Percentiles rank a stretch among this genome's conserved stretches.
These are phyloP conservation scores for Avena sativa DNA, from an alignment of 176 grass and related monocot species.

Conservation along the genomic window DNA sequence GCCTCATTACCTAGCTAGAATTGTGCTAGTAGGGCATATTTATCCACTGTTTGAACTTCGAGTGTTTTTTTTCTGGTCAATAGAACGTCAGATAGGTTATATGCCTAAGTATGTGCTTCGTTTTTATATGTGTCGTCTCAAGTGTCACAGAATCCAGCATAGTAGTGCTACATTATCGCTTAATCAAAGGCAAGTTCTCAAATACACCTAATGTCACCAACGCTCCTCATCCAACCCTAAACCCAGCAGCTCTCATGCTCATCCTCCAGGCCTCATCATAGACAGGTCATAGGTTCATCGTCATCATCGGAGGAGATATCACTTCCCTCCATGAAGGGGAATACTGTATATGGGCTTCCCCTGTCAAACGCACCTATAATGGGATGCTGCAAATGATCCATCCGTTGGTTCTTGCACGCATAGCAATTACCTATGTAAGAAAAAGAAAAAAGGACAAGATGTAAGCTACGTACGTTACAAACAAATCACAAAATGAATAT, in stretches of 20 bases:
- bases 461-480: background rate
- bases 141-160: no score
- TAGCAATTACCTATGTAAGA: background rate
- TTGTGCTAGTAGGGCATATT: no score
- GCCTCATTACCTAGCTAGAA: no score
- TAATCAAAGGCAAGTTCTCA: background rate
- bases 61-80: no score
- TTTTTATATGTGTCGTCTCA: no score
- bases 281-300: background rate
- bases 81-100: no score
- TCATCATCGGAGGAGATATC: background rate
- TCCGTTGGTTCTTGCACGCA: constrained; percentile 24
- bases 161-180: background rate
- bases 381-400: constrained; percentile 32
- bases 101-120: no score
- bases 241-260: background rate
- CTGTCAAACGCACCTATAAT: constrained; percentile 5
- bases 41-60: no score
- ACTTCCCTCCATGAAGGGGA: background rate
- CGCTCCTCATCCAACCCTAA: background rate
- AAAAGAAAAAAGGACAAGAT: background rate
- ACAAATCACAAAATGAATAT: background rate
- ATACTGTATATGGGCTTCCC: background rate
- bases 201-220: background rate
- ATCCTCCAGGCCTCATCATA: background rate